These are phyloP conservation scores for Mycena crocata DNA, from an alignment of 768 basidiomycete species.

Conservation along the genomic window DNA sequence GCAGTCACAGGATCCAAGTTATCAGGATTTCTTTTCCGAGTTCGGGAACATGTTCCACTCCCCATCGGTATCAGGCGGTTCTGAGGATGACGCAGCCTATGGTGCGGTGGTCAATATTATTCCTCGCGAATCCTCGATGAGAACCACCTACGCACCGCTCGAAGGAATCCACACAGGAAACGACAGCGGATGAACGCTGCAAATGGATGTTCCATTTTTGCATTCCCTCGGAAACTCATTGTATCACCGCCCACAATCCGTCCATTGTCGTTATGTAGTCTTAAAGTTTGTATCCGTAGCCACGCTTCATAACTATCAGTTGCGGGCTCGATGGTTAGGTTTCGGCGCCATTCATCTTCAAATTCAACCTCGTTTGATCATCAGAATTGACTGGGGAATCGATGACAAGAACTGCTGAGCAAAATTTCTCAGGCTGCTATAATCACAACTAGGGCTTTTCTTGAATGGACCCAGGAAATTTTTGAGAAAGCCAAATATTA, in stretches of 20 bases:
- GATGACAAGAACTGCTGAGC: too few species aligned
- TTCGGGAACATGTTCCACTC: conserved; percentile 1
- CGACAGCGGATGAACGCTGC: background rate
- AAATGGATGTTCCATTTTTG: background rate
- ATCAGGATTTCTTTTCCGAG: conserved; percentile 4
- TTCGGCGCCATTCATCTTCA: too few species aligned
- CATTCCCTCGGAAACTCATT: background rate
- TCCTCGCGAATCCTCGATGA: conserved; percentile 14
- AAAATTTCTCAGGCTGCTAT: too few species aligned
- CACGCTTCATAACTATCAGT: conserved; percentile 32
- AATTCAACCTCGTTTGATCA: too few species aligned
- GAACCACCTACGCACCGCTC: conserved; percentile 3
- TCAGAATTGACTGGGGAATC: too few species aligned
- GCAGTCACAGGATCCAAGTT: background rate
- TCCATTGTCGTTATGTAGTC: background rate
- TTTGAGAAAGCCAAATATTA: conserved; percentile 27
- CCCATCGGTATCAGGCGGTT: background rate
- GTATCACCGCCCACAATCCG: conserved; percentile 7
- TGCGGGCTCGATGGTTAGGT: conserved; percentile 13
- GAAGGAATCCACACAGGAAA: background rate
- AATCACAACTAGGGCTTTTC: too few species aligned
- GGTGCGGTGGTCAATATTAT: background rate
- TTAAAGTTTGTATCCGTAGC: conserved; percentile 33
- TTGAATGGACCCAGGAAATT: conserved; percentile 30
- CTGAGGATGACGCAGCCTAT: background rate